phyloP scores from a whole-genome alignment of 1,284 basidiomycete genomes.

The Naganishia sp. region DNA sequence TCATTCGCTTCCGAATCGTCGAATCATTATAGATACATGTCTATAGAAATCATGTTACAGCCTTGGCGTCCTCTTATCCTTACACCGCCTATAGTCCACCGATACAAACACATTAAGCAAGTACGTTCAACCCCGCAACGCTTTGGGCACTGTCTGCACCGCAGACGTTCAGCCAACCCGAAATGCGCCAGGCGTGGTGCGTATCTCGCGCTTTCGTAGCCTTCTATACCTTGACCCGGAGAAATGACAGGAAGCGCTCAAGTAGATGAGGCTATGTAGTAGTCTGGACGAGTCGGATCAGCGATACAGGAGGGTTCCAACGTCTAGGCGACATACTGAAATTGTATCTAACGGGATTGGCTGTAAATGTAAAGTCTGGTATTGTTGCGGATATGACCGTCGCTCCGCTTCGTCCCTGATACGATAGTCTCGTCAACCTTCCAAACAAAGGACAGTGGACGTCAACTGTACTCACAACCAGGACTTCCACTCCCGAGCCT shows the following conservation, averaged over 20 bases:
- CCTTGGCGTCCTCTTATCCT: not conserved
- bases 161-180: not conserved
- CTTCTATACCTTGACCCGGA: not conserved
- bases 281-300: not conserved
- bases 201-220: conserved; percentile 2
- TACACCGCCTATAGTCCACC: not conserved
- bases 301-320: too few relatives aligned
- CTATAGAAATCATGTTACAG: not conserved
- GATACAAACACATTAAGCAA: conserved; percentile 3
- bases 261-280: conserved; percentile 17
- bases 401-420: conserved; percentile 34
- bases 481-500: conserved; percentile 38
- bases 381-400: conserved; percentile 35
- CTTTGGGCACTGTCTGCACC: too few relatives aligned
- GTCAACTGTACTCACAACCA: conserved; percentile 27
- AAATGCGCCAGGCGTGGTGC: not conserved
- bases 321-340: conserved; percentile 34
- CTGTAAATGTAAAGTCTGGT: conserved; percentile 35
- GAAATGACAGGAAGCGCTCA: conserved; percentile 5
- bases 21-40: conserved; percentile 7
- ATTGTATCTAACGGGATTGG: conserved; percentile 34
- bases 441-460: not conserved
- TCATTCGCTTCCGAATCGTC: not conserved
- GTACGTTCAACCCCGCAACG: too few relatives aligned
- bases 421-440: not conserved